Conservation (phyloP, 176 grass and related monocot genomes). For the Phyllostachys edulis region DNA sequence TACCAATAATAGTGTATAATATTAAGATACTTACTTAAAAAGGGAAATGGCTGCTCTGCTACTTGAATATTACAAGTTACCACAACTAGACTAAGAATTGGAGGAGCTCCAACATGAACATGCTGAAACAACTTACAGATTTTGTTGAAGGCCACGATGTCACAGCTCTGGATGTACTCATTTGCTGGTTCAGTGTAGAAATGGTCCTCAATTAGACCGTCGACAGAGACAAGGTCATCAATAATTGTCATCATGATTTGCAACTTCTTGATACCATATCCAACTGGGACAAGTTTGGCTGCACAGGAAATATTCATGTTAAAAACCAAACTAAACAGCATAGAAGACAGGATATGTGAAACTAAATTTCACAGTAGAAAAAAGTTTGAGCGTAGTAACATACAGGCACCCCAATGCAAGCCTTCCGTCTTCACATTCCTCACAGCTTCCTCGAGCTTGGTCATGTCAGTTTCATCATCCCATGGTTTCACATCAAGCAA, state of each 20-base stretch:
- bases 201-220: conserved; percentile 63
- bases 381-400: conserved; percentile 15
- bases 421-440: conserved; percentile 86
- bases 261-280: conserved; percentile 97
- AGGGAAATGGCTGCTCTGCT: not conserved
- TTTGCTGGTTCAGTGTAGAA: conserved; percentile 55
- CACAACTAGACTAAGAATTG: not conserved
- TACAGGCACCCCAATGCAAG: conserved; percentile 93
- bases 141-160: conserved; percentile 97
- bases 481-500: conserved; percentile 90
- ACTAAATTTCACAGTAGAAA: not conserved
- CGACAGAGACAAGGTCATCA: conserved; percentile 91
- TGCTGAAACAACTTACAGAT: conserved; percentile 57
- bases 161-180: conserved; percentile 94
- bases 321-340: not conserved
- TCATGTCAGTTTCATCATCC: conserved; percentile 96
- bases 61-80: not conserved
- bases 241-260: conserved; percentile 99
- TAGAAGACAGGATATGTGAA: not conserved
- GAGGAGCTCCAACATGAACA: not conserved
- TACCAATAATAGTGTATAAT: not conserved
- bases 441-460: conserved; percentile 86
- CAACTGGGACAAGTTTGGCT: conserved; percentile 92
- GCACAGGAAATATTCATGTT: not conserved
- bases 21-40: not conserved